phyloP scores from a whole-genome alignment of 805 yeast genomes.

The Ogataea minuta region DNA sequence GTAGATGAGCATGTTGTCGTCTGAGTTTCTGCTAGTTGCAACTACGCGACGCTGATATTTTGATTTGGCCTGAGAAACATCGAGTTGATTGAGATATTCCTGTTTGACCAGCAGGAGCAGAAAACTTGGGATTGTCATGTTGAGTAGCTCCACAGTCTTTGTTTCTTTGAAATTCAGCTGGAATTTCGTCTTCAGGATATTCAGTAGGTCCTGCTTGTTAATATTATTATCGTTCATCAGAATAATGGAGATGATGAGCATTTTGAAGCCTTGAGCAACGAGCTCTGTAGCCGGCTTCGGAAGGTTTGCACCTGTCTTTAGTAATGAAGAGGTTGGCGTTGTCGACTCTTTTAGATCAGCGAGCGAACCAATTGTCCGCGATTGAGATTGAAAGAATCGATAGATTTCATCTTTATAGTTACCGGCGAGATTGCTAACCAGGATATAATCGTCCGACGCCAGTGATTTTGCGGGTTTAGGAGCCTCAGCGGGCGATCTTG shows the following conservation, averaged over 20 bases:
- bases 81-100: constrained; percentile 27
- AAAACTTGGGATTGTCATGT: constrained; percentile 23
- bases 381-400: constrained; percentile 10
- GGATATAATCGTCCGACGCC: constrained; percentile 26
- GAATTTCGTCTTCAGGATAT: constrained; percentile 24
- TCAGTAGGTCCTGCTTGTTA: constrained; percentile 28
- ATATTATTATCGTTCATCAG: constrained; percentile 30
- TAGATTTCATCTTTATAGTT: constrained; percentile 25
- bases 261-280: constrained; percentile 27
- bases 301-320: constrained; percentile 18
- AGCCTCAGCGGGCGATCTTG: constrained; percentile 8
- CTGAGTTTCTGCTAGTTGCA: constrained; percentile 15
- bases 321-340: constrained; percentile 6
- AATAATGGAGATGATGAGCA: constrained; percentile 27
- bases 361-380: constrained; percentile 11
- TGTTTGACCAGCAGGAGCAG: constrained; percentile 25
- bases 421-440: constrained; percentile 24
- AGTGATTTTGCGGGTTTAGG: constrained; percentile 1
- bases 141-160: constrained; percentile 19
- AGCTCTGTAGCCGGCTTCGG: constrained; percentile 27
- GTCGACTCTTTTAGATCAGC: constrained; percentile 14
- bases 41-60: constrained; percentile 8
- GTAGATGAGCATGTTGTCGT: constrained; percentile 25
- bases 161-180: constrained; percentile 24
- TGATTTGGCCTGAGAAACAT: constrained; percentile 19